These are phyloP conservation scores for Phialocephala sp. DNA, from an alignment of 2,329 filamentous ascomycete species.

Conservation along the genomic window DNA sequence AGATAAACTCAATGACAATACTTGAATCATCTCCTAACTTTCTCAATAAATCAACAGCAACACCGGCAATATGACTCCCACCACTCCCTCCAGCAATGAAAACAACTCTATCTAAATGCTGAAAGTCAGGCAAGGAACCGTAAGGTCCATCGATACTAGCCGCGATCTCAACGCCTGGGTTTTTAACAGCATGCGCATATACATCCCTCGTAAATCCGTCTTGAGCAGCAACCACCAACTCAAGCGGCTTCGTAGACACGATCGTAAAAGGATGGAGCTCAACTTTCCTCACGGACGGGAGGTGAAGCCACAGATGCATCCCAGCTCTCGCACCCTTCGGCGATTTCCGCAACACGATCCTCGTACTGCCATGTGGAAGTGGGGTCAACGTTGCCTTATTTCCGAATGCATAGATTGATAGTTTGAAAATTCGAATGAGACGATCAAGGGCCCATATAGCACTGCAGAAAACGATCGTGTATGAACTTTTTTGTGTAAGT, in stretches of 20 bases:
- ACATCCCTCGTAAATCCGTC: conserved; percentile 63
- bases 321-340: conserved; percentile 52
- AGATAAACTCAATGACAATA: conserved; percentile 52
- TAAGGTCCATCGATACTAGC: conserved; percentile 64
- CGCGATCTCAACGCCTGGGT: conserved; percentile 54
- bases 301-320: conserved; percentile 67
- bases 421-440: conserved; percentile 50
- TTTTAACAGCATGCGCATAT: conserved; percentile 54
- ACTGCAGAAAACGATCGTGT: conserved; percentile 49
- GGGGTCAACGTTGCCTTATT: conserved; percentile 59
- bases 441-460: conserved; percentile 58
- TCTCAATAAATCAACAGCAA: conserved; percentile 52
- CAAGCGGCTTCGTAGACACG: conserved; percentile 53
- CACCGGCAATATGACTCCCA: conserved; percentile 60
- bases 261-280: conserved; percentile 70
- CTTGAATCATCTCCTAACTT: conserved; percentile 47
- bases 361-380: conserved; percentile 58
- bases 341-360: conserved; percentile 58
- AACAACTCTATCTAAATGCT: conserved; percentile 58
- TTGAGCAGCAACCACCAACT: conserved; percentile 63
- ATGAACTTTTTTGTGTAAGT: conserved; percentile 46
- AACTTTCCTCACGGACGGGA: conserved; percentile 60
- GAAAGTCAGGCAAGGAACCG: conserved; percentile 58
- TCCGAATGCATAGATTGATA: conserved; percentile 52
- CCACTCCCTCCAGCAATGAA: conserved; percentile 65